Base-by-base conservation (phyloP, 768 basidiomycete species). In the Pisolithus sp. region DNA sequence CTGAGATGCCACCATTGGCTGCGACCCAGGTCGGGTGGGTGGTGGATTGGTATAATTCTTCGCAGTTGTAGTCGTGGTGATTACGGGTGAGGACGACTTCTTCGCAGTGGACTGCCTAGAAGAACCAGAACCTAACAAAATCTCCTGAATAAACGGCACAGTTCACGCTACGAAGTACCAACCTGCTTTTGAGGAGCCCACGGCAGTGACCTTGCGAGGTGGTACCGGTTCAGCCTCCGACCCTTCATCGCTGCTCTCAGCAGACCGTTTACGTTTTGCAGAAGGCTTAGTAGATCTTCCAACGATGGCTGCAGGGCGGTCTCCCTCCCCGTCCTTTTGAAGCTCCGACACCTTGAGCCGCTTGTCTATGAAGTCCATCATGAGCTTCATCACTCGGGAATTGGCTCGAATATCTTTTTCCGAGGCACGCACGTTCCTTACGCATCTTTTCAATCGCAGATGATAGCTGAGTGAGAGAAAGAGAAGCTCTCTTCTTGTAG, bases 341-440 rank as follows among this genome's bases (percentile, higher is more conserved):
- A 68, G 66, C 24, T 68, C 68, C 15, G 63, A 64, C 30, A 66
- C 59, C 41, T 68, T 69, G 52, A 68, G 56, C 36, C 59, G 63
- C 48, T 69, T 59, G 10, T 61, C 50, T 51, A 71, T 63, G 38
- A 66, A 70, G 7, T 57, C 57, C 57, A 56, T 44, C 56, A 77
- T 59, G 38, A 65, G 62, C 21, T 66, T 67, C 30, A 65, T 65
- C 34, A 75, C 64, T 18, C 60, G 60, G n/a, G 54, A 51, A 43
- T 76, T 76, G 47, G 71, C 55, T 18, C 71, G 72, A 49, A 77
- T 69, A 56, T 77, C 75, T 50, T 62, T 57, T 46, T 74, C 68
- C 26, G 59, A 62, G 5, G 62, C 60, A 39, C 75, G 70, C 13
- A 73, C 70, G 23, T 68, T n/a, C 62, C 49, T 56, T 61, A 50